These are phyloP conservation scores for Celoporthe dispersa DNA, from an alignment of 2,329 filamentous ascomycete species.

Conservation along the genomic window DNA sequence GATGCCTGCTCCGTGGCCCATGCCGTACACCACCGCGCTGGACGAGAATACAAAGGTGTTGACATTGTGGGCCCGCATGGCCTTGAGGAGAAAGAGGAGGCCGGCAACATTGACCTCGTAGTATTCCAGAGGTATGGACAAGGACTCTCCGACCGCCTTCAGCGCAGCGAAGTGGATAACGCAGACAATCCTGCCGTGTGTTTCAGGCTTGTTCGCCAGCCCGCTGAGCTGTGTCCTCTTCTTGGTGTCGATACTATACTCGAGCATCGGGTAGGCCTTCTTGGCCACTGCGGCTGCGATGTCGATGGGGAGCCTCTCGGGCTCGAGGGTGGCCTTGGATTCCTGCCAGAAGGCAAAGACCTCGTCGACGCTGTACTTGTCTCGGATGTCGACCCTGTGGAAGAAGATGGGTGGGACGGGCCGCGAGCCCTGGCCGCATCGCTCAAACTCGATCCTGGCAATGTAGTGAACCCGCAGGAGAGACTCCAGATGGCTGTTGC, in stretches of 20 bases:
- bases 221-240: constrained; percentile 19
- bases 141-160: constrained; percentile 25
- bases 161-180: constrained; percentile 28
- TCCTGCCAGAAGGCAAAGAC: constrained; percentile 26
- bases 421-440: constrained; percentile 16
- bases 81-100: constrained; percentile 16
- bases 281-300: constrained; percentile 23
- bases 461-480: constrained; percentile 24
- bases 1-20: constrained; percentile 22
- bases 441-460: constrained; percentile 23
- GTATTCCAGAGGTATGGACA: constrained; percentile 25
- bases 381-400: constrained; percentile 23
- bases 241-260: constrained; percentile 18
- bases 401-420: constrained; percentile 24
- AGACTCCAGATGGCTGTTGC: constrained; percentile 28
- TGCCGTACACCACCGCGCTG: constrained; percentile 25
- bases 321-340: constrained; percentile 14
- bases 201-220: not conserved
- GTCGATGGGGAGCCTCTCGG: constrained; percentile 21
- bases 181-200: constrained; percentile 22
- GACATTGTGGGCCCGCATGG: constrained; percentile 21
- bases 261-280: constrained; percentile 24
- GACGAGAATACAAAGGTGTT: constrained; percentile 27
- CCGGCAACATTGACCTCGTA: constrained; percentile 26
- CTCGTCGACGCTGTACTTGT: constrained; percentile 17